A percentile compares a stretch with the other conserved stretches of the same genome.
phyloP scores from a whole-genome alignment of 2,329 filamentous ascomycete genomes.

The Aspergillus caelatus region DNA sequence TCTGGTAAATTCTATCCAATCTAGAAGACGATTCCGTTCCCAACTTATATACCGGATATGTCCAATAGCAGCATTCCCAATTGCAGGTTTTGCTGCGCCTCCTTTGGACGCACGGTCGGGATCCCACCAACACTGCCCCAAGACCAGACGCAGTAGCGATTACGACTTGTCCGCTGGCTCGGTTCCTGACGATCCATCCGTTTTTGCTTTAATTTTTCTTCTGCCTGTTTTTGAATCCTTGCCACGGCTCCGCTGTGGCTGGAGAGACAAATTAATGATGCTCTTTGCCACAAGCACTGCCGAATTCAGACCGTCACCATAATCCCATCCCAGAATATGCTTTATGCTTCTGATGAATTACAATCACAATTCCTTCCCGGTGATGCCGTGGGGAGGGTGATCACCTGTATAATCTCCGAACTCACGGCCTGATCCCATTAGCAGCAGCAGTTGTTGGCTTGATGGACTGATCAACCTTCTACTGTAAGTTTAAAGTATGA shows the following conservation, averaged over 20 bases:
- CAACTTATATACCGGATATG: neutral
- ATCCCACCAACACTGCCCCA: neutral
- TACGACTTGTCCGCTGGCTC: neutral
- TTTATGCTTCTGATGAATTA: neutral
- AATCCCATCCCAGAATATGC: neutral
- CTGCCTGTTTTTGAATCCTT: conserved; percentile 2
- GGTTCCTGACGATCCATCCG: conserved; percentile 9
- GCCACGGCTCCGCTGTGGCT: conserved; percentile 4
- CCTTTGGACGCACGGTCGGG: neutral
- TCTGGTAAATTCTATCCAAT: neutral
- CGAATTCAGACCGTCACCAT: neutral
- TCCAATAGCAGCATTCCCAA: neutral
- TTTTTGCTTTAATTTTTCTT: neutral
- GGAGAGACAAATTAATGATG: neutral
- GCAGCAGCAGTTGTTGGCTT: neutral
- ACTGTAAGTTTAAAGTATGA: neutral
- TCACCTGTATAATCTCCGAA: neutral
- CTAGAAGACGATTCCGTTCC: neutral
- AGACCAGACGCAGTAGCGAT: neutral
- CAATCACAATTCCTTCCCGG: neutral
- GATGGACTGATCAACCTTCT: neutral
- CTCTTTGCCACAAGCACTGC: neutral
- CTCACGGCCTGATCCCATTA: neutral
- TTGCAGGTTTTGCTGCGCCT: neutral
- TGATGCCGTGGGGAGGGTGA: neutral